These are phyloP conservation scores for Apiotrichum akiyoshidainum DNA, from an alignment of 1,284 basidiomycete species.

Conservation along the genomic window DNA sequence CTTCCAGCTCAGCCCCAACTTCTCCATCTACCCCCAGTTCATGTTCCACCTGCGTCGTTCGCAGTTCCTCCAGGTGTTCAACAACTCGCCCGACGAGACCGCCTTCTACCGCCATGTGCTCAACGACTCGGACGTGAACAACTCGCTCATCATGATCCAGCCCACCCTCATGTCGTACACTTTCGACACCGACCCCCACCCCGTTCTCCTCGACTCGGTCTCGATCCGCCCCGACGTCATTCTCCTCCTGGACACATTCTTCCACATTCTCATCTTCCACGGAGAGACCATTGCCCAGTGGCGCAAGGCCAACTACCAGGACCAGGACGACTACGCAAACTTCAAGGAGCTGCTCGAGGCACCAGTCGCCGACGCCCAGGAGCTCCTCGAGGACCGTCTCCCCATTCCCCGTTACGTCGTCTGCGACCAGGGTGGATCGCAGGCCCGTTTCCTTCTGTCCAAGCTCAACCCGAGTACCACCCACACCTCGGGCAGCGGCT, in stretches of 20 bases:
- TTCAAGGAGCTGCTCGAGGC: slow-evolving; percentile 90
- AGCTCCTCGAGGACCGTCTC: slow-evolving; percentile 89
- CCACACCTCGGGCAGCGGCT: slow-evolving; percentile 78
- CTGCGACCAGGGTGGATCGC: slow-evolving; percentile 94
- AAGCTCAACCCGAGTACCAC: slow-evolving; percentile 98
- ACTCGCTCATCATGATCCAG: slow-evolving; percentile 99
- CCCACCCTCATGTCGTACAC: slow-evolving; percentile 99
- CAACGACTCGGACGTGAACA: slow-evolving; percentile 98
- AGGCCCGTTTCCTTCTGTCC: slow-evolving; percentile 92
- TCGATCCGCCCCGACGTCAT: slow-evolving; percentile 97
- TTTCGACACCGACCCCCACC: slow-evolving; percentile 83
- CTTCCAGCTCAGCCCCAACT: slow-evolving; percentile 91
- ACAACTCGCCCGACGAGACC: slow-evolving; percentile 99
- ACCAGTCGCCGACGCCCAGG: slow-evolving; percentile 71
- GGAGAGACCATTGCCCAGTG: slow-evolving; percentile 96
- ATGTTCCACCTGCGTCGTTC: slow-evolving; percentile 98
- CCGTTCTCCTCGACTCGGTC: slow-evolving; percentile 93
- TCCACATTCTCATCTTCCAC: slow-evolving; percentile 99
- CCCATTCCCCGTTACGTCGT: slow-evolving; percentile 98
- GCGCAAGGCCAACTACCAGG: slow-evolving; percentile 99
- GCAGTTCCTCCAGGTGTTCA: slow-evolving; percentile 99
- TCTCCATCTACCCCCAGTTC: slow-evolving; percentile 99
- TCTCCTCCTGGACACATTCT: slow-evolving; percentile 98
- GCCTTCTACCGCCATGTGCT: slow-evolving; percentile 97
- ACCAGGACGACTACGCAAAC: slow-evolving; percentile 98